phyloP scores from a whole-genome alignment of 2,329 filamentous ascomycete genomes.

The Fusarium verrucosum region DNA sequence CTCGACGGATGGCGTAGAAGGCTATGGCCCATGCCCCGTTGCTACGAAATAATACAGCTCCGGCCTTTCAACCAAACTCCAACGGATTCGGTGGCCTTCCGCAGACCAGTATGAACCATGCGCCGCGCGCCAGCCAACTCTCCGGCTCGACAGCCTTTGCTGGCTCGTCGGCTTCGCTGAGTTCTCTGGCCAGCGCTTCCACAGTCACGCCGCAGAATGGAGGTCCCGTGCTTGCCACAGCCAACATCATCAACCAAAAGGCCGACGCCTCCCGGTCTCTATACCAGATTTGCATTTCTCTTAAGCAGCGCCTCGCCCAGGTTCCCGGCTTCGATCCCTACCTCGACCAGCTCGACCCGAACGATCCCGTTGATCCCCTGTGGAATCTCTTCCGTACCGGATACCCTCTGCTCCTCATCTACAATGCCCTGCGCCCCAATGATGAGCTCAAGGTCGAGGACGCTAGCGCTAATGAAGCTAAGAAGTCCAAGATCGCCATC shows the following conservation, averaged over 20 bases:
- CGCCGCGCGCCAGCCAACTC: slow-evolving; percentile 68
- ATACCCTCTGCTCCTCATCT: slow-evolving; percentile 85
- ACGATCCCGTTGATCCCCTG: slow-evolving; percentile 84
- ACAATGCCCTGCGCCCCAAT: slow-evolving; percentile 82
- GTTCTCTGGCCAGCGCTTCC: slow-evolving; percentile 57
- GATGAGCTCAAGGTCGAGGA: slow-evolving; percentile 75
- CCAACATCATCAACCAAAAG: slow-evolving; percentile 97
- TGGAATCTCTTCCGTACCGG: slow-evolving; percentile 89
- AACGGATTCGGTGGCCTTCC: slow-evolving; percentile 58
- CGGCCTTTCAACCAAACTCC: slow-evolving; percentile 61
- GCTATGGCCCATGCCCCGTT: slow-evolving; percentile 69
- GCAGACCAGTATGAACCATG: slow-evolving; percentile 61
- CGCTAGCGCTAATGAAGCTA: slow-evolving; percentile 69
- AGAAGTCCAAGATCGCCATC: slow-evolving; percentile 84
- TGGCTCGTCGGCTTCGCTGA: slow-evolving; percentile 63
- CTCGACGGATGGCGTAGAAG: slow-evolving; percentile 55
- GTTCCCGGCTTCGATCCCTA: slow-evolving; percentile 85
- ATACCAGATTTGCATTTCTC: slow-evolving; percentile 91
- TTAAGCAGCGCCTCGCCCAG: slow-evolving; percentile 81
- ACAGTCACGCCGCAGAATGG: slow-evolving; percentile 58
- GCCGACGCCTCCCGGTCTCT: slow-evolving; percentile 91
- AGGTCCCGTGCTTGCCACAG: slow-evolving; percentile 76
- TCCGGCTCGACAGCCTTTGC: slow-evolving; percentile 68
- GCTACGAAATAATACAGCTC: slow-evolving; percentile 67
- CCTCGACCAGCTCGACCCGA: slow-evolving; percentile 75